phyloP scores from a whole-genome alignment of 2,329 filamentous ascomycete species.

The Coleophoma eucalyptorum region DNA sequence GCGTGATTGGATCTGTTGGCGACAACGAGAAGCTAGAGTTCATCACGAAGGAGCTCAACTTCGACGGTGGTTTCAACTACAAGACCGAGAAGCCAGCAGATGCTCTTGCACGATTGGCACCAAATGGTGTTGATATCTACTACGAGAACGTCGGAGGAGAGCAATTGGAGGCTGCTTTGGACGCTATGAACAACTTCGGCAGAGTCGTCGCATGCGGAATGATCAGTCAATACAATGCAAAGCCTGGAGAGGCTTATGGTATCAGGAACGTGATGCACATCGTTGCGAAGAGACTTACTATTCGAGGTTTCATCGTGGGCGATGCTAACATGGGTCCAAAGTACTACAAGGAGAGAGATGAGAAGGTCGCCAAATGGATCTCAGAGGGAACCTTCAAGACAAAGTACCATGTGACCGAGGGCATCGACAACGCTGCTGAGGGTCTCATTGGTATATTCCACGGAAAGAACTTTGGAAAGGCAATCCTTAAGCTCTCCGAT shows the following conservation, averaged over 20 bases:
- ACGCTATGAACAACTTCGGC: constrained; percentile 58
- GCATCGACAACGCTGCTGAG: constrained; percentile 63
- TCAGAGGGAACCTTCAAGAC: constrained; percentile 56
- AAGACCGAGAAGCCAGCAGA: constrained; percentile 67
- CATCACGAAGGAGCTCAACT: constrained; percentile 68
- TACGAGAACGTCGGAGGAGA: constrained; percentile 79
- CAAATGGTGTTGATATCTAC: constrained; percentile 74
- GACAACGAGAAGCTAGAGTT: constrained; percentile 73
- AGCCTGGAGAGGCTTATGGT: constrained; percentile 49
- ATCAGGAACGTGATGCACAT: constrained; percentile 58
- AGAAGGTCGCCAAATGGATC: constrained; percentile 67
- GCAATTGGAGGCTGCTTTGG: constrained; percentile 65
- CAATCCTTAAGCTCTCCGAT: constrained; percentile 44
- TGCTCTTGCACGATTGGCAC: constrained; percentile 62
- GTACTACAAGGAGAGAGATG: constrained; percentile 57
- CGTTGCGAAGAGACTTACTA: constrained; percentile 56
- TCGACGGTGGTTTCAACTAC: constrained; percentile 77
- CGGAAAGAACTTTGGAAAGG: constrained; percentile 72
- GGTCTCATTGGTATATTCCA: constrained; percentile 64
- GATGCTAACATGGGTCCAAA: constrained; percentile 59
- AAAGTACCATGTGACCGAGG: constrained; percentile 54
- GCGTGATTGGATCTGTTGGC: constrained; percentile 71
- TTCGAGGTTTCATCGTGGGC: constrained; percentile 64
- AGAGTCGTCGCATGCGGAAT: constrained; percentile 61
- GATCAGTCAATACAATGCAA: constrained; percentile 66